phyloP scores from a whole-genome alignment of 1,284 basidiomycete species.

The Hemileccinum hortonii region DNA sequence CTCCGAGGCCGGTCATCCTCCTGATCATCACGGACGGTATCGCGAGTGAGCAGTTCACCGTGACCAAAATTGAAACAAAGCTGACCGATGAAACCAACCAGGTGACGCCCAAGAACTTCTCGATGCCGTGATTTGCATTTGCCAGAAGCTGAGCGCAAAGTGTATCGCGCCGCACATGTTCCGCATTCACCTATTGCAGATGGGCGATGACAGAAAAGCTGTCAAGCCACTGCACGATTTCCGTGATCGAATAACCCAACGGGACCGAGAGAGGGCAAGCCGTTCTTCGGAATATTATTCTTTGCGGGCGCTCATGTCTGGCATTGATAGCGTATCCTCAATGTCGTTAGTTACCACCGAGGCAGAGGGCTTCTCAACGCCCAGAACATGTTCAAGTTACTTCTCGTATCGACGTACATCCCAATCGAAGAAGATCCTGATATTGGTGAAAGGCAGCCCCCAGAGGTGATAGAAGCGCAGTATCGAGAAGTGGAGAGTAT shows the following conservation, averaged over 20 bases:
- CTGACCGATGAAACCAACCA: slow-evolving; percentile 1
- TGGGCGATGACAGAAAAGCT: slow-evolving; percentile 26
- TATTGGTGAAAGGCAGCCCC: slow-evolving; percentile 12
- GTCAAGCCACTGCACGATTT: slow-evolving; percentile 26
- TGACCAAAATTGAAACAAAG: not conserved
- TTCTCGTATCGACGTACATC: slow-evolving; percentile 20
- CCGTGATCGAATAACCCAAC: slow-evolving; percentile 18
- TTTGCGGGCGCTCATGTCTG: not conserved
- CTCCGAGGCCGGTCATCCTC: slow-evolving; percentile 14
- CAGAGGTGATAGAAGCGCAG: slow-evolving; percentile 15
- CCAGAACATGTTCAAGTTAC: slow-evolving; percentile 22
- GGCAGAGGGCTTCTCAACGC: slow-evolving; percentile 24
- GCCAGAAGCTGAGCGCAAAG: slow-evolving; percentile 11
- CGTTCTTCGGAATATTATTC: not conserved
- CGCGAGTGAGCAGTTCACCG: slow-evolving; percentile 14
- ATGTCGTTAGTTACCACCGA: slow-evolving; percentile 26
- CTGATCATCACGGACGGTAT: slow-evolving; percentile 28
- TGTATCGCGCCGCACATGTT: slow-evolving; percentile 20
- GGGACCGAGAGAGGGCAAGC: slow-evolving; percentile 20
- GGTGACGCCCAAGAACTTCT: slow-evolving; percentile 18
- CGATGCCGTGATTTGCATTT: slow-evolving; percentile 14
- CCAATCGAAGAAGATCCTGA: slow-evolving; percentile 25
- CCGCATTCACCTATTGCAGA: slow-evolving; percentile 27
- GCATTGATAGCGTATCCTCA: slow-evolving; percentile 18
- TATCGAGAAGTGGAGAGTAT: slow-evolving; percentile 18